These are phyloP conservation scores for Thalassiosira sp. DNA, from an alignment of 352 stramenopile species.

Conservation along the genomic window DNA sequence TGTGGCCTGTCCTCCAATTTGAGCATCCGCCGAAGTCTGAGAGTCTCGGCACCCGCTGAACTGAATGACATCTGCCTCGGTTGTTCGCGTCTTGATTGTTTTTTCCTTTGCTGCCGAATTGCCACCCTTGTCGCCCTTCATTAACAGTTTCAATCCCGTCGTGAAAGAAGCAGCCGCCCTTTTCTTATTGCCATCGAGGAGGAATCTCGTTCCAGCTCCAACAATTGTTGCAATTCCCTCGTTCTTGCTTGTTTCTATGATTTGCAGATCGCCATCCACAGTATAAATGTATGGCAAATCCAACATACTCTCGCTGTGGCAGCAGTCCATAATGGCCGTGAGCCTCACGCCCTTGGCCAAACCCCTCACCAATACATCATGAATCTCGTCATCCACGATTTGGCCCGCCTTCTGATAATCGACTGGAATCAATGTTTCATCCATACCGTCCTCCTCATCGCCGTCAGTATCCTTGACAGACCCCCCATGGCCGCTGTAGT, in stretches of 20 bases:
- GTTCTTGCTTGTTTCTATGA: constrained; percentile 35
- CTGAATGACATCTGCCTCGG: constrained; percentile 51
- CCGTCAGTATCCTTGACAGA: constrained; percentile 51
- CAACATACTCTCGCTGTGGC: constrained; percentile 63
- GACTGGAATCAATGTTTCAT: constrained; percentile 73
- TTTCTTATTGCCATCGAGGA: constrained; percentile 60
- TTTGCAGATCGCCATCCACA: constrained; percentile 50
- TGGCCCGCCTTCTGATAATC: constrained; percentile 65
- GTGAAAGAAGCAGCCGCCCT: constrained; percentile 6
- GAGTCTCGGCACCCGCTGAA: constrained; percentile 59
- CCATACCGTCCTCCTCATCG: constrained; percentile 71
- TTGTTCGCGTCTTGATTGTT: constrained; percentile 38
- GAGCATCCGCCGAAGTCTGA: constrained; percentile 58
- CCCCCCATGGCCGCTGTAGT: constrained; percentile 66
- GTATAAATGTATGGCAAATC: constrained; percentile 75
- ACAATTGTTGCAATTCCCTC: constrained; percentile 29
- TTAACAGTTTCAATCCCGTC: constrained; percentile 31
- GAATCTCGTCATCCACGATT: constrained; percentile 73
- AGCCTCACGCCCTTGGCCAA: constrained; percentile 64
- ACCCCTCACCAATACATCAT: constrained; percentile 34
- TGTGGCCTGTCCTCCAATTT: constrained; percentile 47
- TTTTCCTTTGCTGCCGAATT: constrained; percentile 36
- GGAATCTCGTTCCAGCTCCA: constrained; percentile 43
- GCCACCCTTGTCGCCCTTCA: constrained; percentile 32
- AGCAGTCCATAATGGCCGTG: constrained; percentile 71